A percentile compares a stretch with the other conserved stretches of the same genome.
Evolutionary conservation across 345 rosid species (phyloP).

Genomic region (Pelargonium nanum): DNA sequence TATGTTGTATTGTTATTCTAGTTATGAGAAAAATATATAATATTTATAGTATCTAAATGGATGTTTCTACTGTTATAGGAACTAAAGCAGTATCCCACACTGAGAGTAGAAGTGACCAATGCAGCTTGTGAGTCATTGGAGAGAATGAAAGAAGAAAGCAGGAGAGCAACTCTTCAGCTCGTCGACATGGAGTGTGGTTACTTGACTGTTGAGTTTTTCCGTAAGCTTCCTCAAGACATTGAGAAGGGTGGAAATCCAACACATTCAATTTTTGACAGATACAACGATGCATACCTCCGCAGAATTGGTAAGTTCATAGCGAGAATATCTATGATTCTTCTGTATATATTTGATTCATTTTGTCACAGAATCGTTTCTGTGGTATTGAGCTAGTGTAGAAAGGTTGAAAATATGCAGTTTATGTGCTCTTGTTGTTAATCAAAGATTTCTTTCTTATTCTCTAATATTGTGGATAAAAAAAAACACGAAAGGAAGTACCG

Average conservation of each 20-base stretch:
- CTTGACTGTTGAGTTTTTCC: conserved; percentile 87
- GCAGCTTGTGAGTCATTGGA: conserved; percentile 83
- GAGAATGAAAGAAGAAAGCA: conserved; percentile 90
- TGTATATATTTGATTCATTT: too few relatives aligned
- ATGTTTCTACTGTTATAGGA: conserved; percentile 36
- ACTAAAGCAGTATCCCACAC: conserved; percentile 80
- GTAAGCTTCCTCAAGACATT: conserved; percentile 89
- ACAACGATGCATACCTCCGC: conserved; percentile 75
- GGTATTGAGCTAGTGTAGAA: too few relatives aligned
- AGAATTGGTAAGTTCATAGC: conserved; percentile 72
- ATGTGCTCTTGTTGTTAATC: not conserved
- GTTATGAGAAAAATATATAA: too few relatives aligned
- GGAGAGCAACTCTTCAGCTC: conserved; percentile 66
- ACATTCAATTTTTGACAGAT: conserved; percentile 80
- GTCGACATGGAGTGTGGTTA: conserved; percentile 93
- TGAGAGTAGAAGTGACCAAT: conserved; percentile 71
- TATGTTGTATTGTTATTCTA: too few relatives aligned
- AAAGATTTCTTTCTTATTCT: conserved; percentile 2
- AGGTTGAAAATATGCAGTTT: too few relatives aligned
- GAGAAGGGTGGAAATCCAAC: conserved; percentile 98
- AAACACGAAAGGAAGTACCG: conserved; percentile 47
- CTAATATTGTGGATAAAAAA: conserved; percentile 1
- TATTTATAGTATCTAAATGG: not conserved
- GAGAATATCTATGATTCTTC: not conserved
- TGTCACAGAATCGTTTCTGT: too few relatives aligned